Percentiles rank a stretch among this genome's conserved stretches.
Conservation (phyloP, 2,329 filamentous ascomycete species). For the Ceratocystis cubensis region DNA sequence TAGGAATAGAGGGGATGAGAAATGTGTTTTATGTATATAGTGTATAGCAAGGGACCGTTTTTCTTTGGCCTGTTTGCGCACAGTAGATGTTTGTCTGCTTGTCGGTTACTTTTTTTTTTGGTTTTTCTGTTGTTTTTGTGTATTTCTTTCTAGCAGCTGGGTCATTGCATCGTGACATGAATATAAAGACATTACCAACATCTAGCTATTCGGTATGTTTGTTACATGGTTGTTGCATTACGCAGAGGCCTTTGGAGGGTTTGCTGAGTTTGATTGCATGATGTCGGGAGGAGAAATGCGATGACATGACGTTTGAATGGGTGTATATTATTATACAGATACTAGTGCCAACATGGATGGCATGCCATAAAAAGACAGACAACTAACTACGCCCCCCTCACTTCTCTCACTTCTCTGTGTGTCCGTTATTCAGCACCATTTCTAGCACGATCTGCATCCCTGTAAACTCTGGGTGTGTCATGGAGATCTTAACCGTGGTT, state of each 20-base stretch:
- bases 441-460: slow-evolving; percentile 82
- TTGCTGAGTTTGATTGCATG: no score
- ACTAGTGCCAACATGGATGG: no score
- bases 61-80: neutral
- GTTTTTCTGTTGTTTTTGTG: slow-evolving; percentile 3
- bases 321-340: no score
- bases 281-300: no score
- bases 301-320: no score
- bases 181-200: no score
- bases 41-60: neutral
- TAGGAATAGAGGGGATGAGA: neutral
- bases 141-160: neutral
- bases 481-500: slow-evolving; percentile 81
- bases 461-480: slow-evolving; percentile 83
- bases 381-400: neutral
- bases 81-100: neutral
- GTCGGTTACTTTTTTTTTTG: neutral
- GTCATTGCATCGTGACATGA: neutral
- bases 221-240: no score
- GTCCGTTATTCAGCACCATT: slow-evolving; percentile 81
- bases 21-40: neutral
- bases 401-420: slow-evolving; percentile 38
- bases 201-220: no score
- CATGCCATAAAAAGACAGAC: neutral
- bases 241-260: no score